A percentile compares a stretch with the other conserved stretches of the same genome.
These are phyloP conservation scores for Brasilioporus rufonigricans DNA, from an alignment of 768 basidiomycete genomes.

Conservation along the genomic window DNA sequence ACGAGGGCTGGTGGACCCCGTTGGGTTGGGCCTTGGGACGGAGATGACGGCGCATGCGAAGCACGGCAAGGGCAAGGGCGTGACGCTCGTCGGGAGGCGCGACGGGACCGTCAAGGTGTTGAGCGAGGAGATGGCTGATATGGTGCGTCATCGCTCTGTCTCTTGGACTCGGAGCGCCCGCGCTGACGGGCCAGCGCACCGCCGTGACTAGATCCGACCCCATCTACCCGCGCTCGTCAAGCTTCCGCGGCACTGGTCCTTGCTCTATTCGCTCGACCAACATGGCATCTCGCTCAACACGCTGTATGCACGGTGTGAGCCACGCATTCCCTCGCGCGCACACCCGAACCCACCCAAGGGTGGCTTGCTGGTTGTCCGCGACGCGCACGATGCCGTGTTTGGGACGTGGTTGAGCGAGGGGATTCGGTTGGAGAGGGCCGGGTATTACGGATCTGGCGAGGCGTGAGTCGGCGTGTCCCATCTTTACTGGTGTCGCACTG, in stretches of 20 bases:
- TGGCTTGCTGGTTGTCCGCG: conserved; percentile 64
- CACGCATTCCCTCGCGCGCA: conserved; percentile 26
- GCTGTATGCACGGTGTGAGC: conserved; percentile 67
- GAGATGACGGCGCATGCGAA: too few species aligned
- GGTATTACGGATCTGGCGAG: conserved; percentile 88
- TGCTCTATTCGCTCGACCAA: conserved; percentile 92
- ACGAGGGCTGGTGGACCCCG: too few species aligned
- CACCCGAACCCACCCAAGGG: conserved; percentile 34
- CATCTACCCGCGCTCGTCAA: conserved; percentile 73
- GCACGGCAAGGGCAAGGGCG: too few species aligned
- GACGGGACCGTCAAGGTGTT: too few species aligned
- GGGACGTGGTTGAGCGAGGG: conserved; percentile 85
- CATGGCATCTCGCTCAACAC: conserved; percentile 93
- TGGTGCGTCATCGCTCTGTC: too few species aligned
- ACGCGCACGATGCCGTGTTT: conserved; percentile 63
- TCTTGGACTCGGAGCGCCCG: too few species aligned
- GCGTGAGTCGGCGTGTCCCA: conserved; percentile 35
- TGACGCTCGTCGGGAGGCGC: too few species aligned
- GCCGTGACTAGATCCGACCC: conserved; percentile 53
- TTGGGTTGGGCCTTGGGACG: too few species aligned
- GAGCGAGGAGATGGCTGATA: too few species aligned
- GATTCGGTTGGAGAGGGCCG: conserved; percentile 47
- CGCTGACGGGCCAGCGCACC: too few species aligned
- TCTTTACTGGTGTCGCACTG: not conserved
- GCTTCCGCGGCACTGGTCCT: conserved; percentile 68